These are phyloP conservation scores for Amniculicola lignicola DNA, from an alignment of 495 filamentous ascomycete species.

Conservation along the genomic window DNA sequence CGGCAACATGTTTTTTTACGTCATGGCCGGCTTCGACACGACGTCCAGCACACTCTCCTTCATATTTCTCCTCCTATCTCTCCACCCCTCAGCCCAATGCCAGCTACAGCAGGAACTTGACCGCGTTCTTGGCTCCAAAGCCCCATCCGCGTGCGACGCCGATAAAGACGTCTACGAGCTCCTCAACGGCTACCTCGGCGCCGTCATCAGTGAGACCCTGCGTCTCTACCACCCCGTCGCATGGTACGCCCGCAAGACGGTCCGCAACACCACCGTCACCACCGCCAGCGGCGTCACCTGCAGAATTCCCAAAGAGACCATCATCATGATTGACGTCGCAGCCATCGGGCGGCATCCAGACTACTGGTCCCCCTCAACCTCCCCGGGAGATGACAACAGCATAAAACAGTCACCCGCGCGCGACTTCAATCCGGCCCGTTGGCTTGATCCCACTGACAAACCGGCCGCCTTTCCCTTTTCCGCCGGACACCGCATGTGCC, in stretches of 20 bases:
- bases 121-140: constrained; percentile 2
- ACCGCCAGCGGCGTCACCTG: neutral
- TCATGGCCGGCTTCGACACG: constrained; percentile 2
- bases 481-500: constrained; percentile 9
- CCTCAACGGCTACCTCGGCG: constrained; percentile 11
- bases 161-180: neutral
- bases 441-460: neutral
- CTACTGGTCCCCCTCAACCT: constrained; percentile 6
- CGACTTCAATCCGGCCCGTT: constrained; percentile 6
- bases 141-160: neutral
- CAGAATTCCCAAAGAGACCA: constrained; percentile 1
- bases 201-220: constrained; percentile 12
- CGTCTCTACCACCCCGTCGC: neutral
- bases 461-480: constrained; percentile 8
- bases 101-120: constrained; percentile 1
- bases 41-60: neutral
- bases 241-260: neutral
- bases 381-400: neutral
- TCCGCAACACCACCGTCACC: neutral
- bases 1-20: constrained; percentile 4
- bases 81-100: neutral
- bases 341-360: constrained; percentile 4
- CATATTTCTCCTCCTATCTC: constrained; percentile 5
- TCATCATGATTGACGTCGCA: constrained; percentile 5
- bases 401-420: neutral